phyloP scores from a whole-genome alignment of 805 yeast species.

The Blastobotrys peoriensis region DNA sequence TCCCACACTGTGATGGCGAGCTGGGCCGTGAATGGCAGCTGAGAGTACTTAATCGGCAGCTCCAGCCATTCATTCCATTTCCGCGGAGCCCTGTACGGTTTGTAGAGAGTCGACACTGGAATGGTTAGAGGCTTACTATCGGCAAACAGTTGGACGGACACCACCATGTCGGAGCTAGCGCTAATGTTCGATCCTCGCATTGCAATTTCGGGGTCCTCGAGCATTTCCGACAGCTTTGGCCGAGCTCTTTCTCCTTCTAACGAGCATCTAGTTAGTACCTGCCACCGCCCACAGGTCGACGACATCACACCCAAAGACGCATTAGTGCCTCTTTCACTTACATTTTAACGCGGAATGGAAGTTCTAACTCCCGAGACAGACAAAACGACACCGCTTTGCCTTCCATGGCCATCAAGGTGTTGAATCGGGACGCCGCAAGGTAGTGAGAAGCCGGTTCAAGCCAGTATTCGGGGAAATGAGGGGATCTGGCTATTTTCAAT shows the following conservation, averaged over 20 bases:
- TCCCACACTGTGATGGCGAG: constrained; percentile 64
- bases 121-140: constrained; percentile 42
- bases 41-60: constrained; percentile 65
- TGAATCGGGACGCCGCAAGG: too few relatives aligned
- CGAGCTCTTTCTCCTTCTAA: constrained; percentile 41
- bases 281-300: too few relatives aligned
- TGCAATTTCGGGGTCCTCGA: constrained; percentile 42
- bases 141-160: constrained; percentile 41
- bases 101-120: constrained; percentile 46
- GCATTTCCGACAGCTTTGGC: constrained; percentile 40
- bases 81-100: constrained; percentile 39
- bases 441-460: too few relatives aligned
- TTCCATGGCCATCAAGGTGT: constrained; percentile 26
- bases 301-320: too few relatives aligned
- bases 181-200: constrained; percentile 37
- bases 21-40: constrained; percentile 58
- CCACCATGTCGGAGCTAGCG: constrained; percentile 31
- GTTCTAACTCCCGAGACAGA: constrained; percentile 48
- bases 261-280: constrained; percentile 27
- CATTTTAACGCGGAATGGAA: constrained; percentile 45
- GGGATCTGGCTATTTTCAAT: too few relatives aligned
- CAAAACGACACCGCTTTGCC: constrained; percentile 46
- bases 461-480: too few relatives aligned
- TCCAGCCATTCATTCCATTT: constrained; percentile 70
- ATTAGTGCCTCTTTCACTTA: constrained; percentile 20